Conservation (phyloP, 2,329 filamentous ascomycete species). For the Incumbomyces delicatus region DNA sequence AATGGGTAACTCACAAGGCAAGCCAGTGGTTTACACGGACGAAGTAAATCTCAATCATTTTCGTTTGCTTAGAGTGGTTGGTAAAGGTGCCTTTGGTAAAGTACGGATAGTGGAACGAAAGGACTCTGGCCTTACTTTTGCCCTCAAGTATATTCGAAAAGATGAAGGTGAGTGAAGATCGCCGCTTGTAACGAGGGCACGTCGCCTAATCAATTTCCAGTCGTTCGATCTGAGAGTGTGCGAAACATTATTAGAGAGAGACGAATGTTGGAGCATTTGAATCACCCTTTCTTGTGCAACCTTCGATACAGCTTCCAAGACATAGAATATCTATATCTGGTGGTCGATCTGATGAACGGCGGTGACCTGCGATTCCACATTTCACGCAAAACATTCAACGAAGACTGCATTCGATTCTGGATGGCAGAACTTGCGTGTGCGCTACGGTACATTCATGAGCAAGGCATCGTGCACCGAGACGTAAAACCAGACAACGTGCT, state of each 20-base stretch:
- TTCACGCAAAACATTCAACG: conserved; percentile 92
- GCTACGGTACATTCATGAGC: conserved; percentile 71
- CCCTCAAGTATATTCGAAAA: conserved; percentile 95
- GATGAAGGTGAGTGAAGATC: conserved; percentile 66
- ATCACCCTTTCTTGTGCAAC: conserved; percentile 97
- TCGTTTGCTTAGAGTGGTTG: conserved; percentile 85
- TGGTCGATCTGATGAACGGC: conserved; percentile 96
- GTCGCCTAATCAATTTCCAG: conserved; percentile 40
- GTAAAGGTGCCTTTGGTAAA: conserved; percentile 96
- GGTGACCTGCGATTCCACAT: conserved; percentile 97
- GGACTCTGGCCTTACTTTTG: conserved; percentile 87
- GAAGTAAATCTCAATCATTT: conserved; percentile 99
- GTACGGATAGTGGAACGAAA: conserved; percentile 97
- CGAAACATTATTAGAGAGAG: conserved; percentile 96
- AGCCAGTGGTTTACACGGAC: conserved; percentile 83
- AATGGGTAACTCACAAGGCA: conserved; percentile 95
- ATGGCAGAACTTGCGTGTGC: conserved; percentile 90
- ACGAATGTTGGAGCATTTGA: conserved; percentile 95
- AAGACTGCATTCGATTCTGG: conserved; percentile 95
- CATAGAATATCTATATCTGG: conserved; percentile 97
- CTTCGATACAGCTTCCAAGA: conserved; percentile 98
- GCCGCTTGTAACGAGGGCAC: conserved; percentile 12
- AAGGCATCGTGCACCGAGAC: conserved; percentile 83
- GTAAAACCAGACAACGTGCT: conserved; percentile 89
- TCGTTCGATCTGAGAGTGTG: conserved; percentile 94